These are phyloP conservation scores for Candida nanaspora DNA, from an alignment of 805 yeast genomes.

Conservation along the genomic window DNA sequence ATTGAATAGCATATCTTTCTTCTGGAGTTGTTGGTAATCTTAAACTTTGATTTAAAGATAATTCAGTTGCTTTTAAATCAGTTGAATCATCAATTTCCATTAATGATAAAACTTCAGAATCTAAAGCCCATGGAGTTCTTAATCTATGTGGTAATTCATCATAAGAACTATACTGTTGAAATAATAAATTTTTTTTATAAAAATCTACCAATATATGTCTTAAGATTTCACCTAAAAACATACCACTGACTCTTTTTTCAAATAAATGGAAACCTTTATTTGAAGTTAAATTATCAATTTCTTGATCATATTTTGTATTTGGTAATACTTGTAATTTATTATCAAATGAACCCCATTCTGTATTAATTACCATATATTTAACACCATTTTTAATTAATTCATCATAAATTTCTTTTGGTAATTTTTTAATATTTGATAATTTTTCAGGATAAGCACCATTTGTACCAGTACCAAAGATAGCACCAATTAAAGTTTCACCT, in stretches of 20 bases:
- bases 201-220: constrained; percentile 69
- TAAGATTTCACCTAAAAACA: constrained; percentile 87
- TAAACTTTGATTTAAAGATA: constrained; percentile 56
- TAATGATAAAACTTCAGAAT: constrained; percentile 78
- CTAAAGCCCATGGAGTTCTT: constrained; percentile 69
- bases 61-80: constrained; percentile 61
- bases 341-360: constrained; percentile 98
- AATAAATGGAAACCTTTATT: constrained; percentile 87
- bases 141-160: constrained; percentile 53
- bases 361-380: constrained; percentile 79
- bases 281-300: constrained; percentile 65
- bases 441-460: constrained; percentile 91
- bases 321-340: constrained; percentile 73
- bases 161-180: constrained; percentile 41
- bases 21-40: constrained; percentile 61
- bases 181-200: constrained; percentile 48
- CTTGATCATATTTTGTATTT: constrained; percentile 65
- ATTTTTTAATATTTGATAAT: constrained; percentile 64
- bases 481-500: constrained; percentile 77
- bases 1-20: constrained; percentile 71
- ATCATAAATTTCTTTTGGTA: constrained; percentile 40
- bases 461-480: constrained; percentile 96
- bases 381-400: constrained; percentile 36
- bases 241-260: constrained; percentile 87
- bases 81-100: constrained; percentile 82